Percentiles rank a stretch among this genome's conserved stretches.
Evolutionary conservation across 371 early-diverging fungal genomes (phyloP).

Genomic region (Mortierella sp.): DNA sequence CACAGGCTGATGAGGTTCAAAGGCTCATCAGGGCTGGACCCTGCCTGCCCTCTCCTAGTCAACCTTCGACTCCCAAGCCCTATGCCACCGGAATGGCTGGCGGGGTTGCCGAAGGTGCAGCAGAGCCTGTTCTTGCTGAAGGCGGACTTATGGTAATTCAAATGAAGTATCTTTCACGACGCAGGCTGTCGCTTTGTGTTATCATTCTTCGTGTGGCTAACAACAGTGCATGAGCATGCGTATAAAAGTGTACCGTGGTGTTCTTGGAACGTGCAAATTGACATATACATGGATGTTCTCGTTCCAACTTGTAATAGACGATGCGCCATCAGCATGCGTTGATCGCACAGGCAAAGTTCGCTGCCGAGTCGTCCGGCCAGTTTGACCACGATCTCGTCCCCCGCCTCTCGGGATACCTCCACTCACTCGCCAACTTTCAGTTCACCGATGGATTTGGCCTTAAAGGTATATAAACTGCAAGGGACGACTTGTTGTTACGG

Average conservation of each 20-base stretch:
- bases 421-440: constrained; percentile 45
- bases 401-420: constrained; percentile 45
- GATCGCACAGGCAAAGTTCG: constrained; percentile 55
- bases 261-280: no score
- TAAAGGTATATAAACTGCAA: constrained; percentile 20
- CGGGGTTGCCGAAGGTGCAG: neutral
- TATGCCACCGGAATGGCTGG: neutral
- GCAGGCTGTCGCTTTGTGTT: no score
- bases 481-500: neutral
- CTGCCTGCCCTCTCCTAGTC: constrained; percentile 29
- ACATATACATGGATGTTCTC: no score
- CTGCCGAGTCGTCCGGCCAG: constrained; percentile 58
- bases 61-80: constrained; percentile 37
- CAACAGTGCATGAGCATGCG: no score
- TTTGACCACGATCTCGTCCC: constrained; percentile 55
- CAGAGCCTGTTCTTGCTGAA: constrained; percentile 6
- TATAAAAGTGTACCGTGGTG: no score
- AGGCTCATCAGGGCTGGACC: constrained; percentile 52
- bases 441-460: constrained; percentile 44
- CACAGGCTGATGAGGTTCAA: constrained; percentile 46
- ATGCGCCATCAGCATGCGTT: constrained; percentile 56
- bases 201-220: no score
- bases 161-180: no score
- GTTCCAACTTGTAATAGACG: constrained; percentile 19
- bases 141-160: constrained; percentile 31